Conservation (phyloP, 352 stramenopile genomes). For the Phytophthora tentaculata region DNA sequence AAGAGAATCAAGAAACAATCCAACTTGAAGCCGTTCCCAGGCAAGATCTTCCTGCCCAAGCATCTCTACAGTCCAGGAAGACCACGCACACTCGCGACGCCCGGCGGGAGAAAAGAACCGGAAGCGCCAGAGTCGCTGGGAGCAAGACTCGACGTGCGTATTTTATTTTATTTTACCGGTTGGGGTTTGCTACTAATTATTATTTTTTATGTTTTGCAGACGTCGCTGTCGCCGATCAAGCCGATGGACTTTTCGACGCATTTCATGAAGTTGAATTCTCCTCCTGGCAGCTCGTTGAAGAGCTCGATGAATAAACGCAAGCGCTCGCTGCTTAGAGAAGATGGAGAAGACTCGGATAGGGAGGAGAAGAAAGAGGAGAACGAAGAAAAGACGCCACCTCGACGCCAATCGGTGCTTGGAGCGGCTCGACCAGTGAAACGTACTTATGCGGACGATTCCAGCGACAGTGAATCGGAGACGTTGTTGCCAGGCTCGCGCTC, state of each 20-base stretch:
- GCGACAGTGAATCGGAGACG: slow-evolving; percentile 51
- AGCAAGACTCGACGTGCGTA: slow-evolving; percentile 60
- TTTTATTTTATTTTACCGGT: neutral
- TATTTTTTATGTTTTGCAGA: slow-evolving; percentile 44
- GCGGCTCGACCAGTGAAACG: slow-evolving; percentile 46
- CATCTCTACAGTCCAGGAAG: slow-evolving; percentile 56
- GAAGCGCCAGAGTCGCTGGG: slow-evolving; percentile 35
- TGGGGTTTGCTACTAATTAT: slow-evolving; percentile 14
- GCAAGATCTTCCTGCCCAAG: slow-evolving; percentile 84
- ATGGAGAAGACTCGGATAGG: slow-evolving; percentile 15
- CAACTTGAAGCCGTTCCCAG: slow-evolving; percentile 84
- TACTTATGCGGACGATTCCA: slow-evolving; percentile 59
- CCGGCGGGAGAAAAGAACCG: slow-evolving; percentile 31
- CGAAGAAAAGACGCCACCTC: slow-evolving; percentile 36
- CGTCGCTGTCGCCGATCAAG: slow-evolving; percentile 81
- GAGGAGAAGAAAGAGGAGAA: slow-evolving; percentile 27
- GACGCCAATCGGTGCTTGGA: slow-evolving; percentile 60
- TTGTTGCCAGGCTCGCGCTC: slow-evolving; percentile 8
- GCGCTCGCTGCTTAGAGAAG: slow-evolving; percentile 25
- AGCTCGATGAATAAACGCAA: slow-evolving; percentile 50
- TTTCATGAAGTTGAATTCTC: slow-evolving; percentile 71
- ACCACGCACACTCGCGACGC: slow-evolving; percentile 24
- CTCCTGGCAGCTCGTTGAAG: slow-evolving; percentile 52
- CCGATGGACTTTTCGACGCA: slow-evolving; percentile 50
- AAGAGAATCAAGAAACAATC: slow-evolving; percentile 88